phyloP scores from a whole-genome alignment of 306 rosid species.

The Vigna unguiculata region DNA sequence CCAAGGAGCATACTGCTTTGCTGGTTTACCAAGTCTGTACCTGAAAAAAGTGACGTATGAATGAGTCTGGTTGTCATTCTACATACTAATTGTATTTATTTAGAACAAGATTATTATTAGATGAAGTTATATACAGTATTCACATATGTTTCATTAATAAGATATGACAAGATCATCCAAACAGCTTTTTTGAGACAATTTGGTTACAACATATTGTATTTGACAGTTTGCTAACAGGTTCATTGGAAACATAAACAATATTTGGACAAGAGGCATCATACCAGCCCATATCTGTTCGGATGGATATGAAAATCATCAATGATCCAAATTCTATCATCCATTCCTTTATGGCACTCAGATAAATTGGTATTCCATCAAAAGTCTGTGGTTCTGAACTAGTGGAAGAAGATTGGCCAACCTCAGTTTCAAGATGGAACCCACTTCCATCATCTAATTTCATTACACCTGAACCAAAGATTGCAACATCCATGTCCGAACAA shows the following conservation, averaged over 20 bases:
- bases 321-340: constrained; percentile 98
- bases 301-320: constrained; percentile 82
- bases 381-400: constrained; percentile 54
- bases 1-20: constrained; percentile 94
- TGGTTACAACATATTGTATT: neutral
- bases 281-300: constrained; percentile 98
- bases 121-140: constrained; percentile 7
- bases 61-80: constrained; percentile 9
- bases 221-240: constrained; percentile 20
- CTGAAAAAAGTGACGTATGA: constrained; percentile 49
- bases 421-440: constrained; percentile 79
- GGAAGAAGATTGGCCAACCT: constrained; percentile 69
- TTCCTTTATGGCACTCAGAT: constrained; percentile 89
- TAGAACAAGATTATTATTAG: constrained; percentile 17
- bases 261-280: constrained; percentile 49
- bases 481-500: constrained; percentile 90
- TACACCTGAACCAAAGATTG: constrained; percentile 87
- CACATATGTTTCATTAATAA: constrained; percentile 16
- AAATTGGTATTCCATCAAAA: constrained; percentile 87
- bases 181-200: constrained; percentile 12
- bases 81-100: constrained; percentile 11
- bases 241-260: constrained; percentile 2
- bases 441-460: constrained; percentile 92
- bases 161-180: constrained; percentile 3
- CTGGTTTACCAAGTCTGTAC: constrained; percentile 95